Base-by-base conservation (phyloP, 2,329 filamentous ascomycete genomes). In the Pyrenochaeta sp. region DNA sequence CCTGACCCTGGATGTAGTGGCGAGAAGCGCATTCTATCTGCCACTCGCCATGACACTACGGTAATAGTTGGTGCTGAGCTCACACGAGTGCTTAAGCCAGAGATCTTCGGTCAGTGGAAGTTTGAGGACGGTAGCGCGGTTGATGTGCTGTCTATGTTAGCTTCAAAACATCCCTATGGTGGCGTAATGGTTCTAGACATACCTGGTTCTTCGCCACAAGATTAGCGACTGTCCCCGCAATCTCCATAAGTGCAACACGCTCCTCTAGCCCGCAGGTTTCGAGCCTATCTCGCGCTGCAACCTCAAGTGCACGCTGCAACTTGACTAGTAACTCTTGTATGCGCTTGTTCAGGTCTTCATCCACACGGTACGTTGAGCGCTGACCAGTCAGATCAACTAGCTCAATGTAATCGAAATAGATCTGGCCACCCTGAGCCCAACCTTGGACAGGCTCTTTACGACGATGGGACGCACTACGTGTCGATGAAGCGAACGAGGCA, bases 401-500 rank as follows among this genome's bases (percentile, higher is more conserved):
- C 43, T 79, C 77, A 27, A 87, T 76, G 70, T 84, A 87, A 65
- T 87, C 84, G 29, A 83, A 81, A 72, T 97, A 98, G 20, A 98
- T 86, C 61, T 89, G 87, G 4, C 92, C 94, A 23, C 92, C 93
- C 15, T 86, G 77, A 9, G 86, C 80, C 95, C 95, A 97, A 47
- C 89, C 87, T 10, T 83, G 77, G 29, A 96, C 87, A 17, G 62
- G 61, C 29, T 72, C 71, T 42, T 60, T 64, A 1, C 56, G 56
- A 40, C 57, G 55, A 9, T 39, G 20, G 11, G 36, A 39, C 4
- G 7, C 18, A 14, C 18, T 21, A 35, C 42, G 51, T 14, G 51
- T 23, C 15, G 52, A 51, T n/a, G 60, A 54, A 18, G 48, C 39
- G 9, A 51, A 32, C 0, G 61, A 61, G 14, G 50, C 49, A 18